Percentiles rank a stretch among this genome's conserved stretches.
Conservation (phyloP, 306 rosid species). For the Quercus aquifolioides region DNA sequence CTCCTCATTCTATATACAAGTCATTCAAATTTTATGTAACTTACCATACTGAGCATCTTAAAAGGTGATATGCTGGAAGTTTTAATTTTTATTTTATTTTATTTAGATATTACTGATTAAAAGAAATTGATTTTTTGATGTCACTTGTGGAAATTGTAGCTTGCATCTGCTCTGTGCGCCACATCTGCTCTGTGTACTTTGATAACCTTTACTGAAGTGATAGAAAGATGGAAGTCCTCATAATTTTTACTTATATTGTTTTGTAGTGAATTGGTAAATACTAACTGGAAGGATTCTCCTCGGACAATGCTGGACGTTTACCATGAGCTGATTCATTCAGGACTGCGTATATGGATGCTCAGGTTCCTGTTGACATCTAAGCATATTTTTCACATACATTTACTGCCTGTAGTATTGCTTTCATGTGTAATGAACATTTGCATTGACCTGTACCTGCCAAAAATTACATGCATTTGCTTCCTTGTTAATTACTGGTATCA, state of each 20-base stretch:
- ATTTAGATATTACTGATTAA: not conserved
- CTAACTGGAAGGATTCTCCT: constrained; percentile 78
- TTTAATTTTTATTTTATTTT: not conserved
- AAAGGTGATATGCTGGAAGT: not conserved
- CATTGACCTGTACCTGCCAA: not conserved
- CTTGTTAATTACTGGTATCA: not conserved
- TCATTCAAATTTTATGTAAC: not conserved
- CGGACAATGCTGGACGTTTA: constrained; percentile 62
- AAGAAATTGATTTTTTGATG: not conserved
- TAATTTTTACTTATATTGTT: constrained; percentile 1
- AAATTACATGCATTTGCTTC: not conserved
- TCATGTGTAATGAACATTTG: not conserved
- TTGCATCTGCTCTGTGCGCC: not conserved
- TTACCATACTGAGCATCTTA: not conserved
- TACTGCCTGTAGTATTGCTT: not conserved
- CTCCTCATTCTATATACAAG: not conserved
- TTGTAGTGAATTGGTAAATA: constrained; percentile 36
- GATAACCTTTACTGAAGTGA: not conserved
- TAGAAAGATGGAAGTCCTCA: not conserved
- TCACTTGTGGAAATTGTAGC: not conserved
- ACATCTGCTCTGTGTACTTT: not conserved
- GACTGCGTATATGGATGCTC: constrained; percentile 84
- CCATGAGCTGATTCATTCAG: constrained; percentile 56
- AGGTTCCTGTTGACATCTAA: constrained; percentile 42
- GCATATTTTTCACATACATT: not conserved